Evolutionary conservation across 1,284 basidiomycete genomes (phyloP).

Genomic region (Austropuccinia psidii): DNA sequence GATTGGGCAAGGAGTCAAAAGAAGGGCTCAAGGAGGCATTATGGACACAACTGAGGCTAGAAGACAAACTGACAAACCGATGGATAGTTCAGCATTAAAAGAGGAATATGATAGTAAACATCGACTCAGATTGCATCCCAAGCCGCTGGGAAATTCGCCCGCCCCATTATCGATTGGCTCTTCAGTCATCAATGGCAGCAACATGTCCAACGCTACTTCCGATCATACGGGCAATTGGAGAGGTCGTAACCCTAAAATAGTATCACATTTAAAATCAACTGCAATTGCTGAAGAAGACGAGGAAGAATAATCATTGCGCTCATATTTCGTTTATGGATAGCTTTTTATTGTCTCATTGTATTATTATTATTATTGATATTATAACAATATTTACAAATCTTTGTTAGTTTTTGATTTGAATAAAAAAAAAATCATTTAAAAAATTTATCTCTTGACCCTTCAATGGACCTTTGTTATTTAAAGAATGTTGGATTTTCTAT

Average conservation of each 20-base stretch:
- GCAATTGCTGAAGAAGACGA: conserved; percentile 35
- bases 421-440: too few species aligned
- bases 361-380: too few species aligned
- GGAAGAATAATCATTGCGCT: conserved; percentile 3
- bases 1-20: conserved; percentile 20
- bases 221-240: not conserved
- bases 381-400: too few species aligned
- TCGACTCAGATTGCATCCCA: not conserved
- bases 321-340: too few species aligned
- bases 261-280: conserved; percentile 5
- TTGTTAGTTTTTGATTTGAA: too few species aligned
- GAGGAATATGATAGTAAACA: not conserved
- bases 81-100: not conserved
- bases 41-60: not conserved
- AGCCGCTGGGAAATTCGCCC: not conserved
- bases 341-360: too few species aligned
- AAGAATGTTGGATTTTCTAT: too few species aligned
- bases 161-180: not conserved
- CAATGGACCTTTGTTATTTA: too few species aligned
- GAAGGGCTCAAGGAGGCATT: not conserved
- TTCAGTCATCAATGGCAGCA: not conserved
- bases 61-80: not conserved
- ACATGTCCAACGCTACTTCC: not conserved
- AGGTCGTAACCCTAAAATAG: not conserved
- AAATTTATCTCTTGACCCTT: too few species aligned